phyloP scores from a whole-genome alignment of 305 asterid species.

The Striga hermonthica region DNA sequence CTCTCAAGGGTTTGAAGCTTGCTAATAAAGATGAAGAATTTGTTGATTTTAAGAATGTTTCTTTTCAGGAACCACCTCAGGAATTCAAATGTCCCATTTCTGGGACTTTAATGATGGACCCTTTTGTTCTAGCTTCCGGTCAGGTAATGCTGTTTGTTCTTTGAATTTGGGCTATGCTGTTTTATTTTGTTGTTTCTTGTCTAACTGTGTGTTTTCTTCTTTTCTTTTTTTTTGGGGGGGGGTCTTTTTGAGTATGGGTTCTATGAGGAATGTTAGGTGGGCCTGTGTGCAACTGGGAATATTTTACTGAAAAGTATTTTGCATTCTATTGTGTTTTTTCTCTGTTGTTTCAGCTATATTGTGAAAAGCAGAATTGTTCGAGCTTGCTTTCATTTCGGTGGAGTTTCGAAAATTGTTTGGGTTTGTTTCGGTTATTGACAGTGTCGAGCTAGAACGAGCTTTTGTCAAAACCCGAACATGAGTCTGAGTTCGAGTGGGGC shows the following conservation, averaged over 20 bases:
- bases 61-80: conserved; percentile 29
- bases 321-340: no score
- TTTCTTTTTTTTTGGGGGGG: not conserved
- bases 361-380: no score
- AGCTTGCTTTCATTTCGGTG: no score
- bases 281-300: no score
- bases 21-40: not conserved
- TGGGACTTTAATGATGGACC: conserved; percentile 46
- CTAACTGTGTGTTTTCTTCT: not conserved
- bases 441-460: no score
- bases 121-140: conserved; percentile 57
- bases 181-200: not conserved
- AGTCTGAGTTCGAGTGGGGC: no score
- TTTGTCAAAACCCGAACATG: no score
- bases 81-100: conserved; percentile 55
- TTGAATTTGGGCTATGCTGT: not conserved
- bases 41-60: conserved; percentile 9
- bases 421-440: no score
- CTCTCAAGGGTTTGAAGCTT: conserved; percentile 41
- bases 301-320: no score
- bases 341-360: no score
- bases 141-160: conserved; percentile 36
- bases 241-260: not conserved
- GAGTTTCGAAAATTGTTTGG: no score
- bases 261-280: not conserved